Percentiles rank a stretch among this genome's conserved stretches.
Conservation (phyloP, 805 yeast species). For the Candida awuae region DNA sequence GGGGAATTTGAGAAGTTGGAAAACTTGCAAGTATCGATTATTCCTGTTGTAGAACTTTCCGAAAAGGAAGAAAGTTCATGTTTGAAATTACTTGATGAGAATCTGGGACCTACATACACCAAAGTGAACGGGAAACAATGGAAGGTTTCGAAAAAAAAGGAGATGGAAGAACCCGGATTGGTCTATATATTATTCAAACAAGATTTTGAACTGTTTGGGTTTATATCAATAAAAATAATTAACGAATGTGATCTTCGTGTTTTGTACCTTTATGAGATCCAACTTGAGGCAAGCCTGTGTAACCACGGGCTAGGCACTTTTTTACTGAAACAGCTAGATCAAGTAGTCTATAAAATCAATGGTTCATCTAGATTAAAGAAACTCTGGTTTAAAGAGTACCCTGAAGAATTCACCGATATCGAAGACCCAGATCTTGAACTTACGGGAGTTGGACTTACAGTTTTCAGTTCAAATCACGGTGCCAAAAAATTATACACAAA, state of each 20-base stretch:
- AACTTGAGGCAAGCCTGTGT: slow-evolving; percentile 32
- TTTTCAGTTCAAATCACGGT: slow-evolving; percentile 9
- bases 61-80: slow-evolving; percentile 9
- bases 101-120: slow-evolving; percentile 22
- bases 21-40: background rate
- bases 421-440: slow-evolving; percentile 1
- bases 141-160: slow-evolving; percentile 35
- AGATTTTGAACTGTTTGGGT: slow-evolving; percentile 28
- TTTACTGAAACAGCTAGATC: slow-evolving; percentile 33
- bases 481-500: slow-evolving; percentile 8
- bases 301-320: slow-evolving; percentile 31
- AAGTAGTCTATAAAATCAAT: slow-evolving; percentile 20
- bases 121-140: slow-evolving; percentile 32
- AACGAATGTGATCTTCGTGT: slow-evolving; percentile 32
- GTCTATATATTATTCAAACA: slow-evolving; percentile 32
- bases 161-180: slow-evolving; percentile 42
- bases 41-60: background rate
- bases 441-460: slow-evolving; percentile 10
- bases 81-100: slow-evolving; percentile 20
- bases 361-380: background rate
- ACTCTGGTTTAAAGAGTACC: slow-evolving; percentile 5
- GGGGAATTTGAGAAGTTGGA: too few species aligned
- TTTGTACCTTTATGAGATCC: slow-evolving; percentile 52
- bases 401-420: slow-evolving; percentile 1
- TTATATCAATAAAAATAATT: slow-evolving; percentile 40